Percentiles rank a stretch among this genome's conserved stretches.
These are phyloP conservation scores for Globisporangium paroecandrum DNA, from an alignment of 352 stramenopile species.

Conservation along the genomic window DNA sequence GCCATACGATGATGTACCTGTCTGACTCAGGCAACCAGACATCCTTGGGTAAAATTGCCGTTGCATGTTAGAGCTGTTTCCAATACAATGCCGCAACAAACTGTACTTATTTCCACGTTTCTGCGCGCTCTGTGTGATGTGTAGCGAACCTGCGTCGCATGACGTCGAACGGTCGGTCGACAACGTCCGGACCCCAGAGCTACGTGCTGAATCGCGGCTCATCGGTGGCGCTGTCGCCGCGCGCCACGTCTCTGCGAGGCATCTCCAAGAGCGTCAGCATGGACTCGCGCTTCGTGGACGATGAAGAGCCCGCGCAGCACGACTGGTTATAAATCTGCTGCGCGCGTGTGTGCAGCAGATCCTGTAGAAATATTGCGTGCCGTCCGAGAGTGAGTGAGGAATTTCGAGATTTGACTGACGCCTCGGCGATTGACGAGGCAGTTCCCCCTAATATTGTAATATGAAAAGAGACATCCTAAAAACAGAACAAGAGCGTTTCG, in stretches of 20 bases:
- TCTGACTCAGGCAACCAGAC: conserved; percentile 30
- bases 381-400: conserved; percentile 1
- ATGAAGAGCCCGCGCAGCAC: conserved; percentile 68
- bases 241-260: conserved; percentile 34
- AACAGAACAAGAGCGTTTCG: background rate
- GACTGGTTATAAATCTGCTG: conserved; percentile 63
- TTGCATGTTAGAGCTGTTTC: conserved; percentile 18
- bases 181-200: conserved; percentile 32
- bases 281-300: conserved; percentile 45
- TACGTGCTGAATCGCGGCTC: conserved; percentile 45
- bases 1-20: conserved; percentile 55
- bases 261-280: conserved; percentile 80
- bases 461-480: conserved; percentile 15
- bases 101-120: conserved; percentile 15
- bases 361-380: conserved; percentile 17
- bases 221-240: conserved; percentile 54
- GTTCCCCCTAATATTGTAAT: conserved; percentile 22
- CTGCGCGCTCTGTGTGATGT: conserved; percentile 7
- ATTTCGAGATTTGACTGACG: conserved; percentile 12
- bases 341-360: conserved; percentile 1
- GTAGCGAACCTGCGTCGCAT: conserved; percentile 61
- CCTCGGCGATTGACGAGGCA: conserved; percentile 6
- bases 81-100: conserved; percentile 25
- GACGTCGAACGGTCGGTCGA: conserved; percentile 34
- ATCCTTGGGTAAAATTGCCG: conserved; percentile 30